Percentiles rank a stretch among this genome's conserved stretches.
phyloP scores from a whole-genome alignment of 2,329 filamentous ascomycete species.

The Botrytis paeoniae region DNA sequence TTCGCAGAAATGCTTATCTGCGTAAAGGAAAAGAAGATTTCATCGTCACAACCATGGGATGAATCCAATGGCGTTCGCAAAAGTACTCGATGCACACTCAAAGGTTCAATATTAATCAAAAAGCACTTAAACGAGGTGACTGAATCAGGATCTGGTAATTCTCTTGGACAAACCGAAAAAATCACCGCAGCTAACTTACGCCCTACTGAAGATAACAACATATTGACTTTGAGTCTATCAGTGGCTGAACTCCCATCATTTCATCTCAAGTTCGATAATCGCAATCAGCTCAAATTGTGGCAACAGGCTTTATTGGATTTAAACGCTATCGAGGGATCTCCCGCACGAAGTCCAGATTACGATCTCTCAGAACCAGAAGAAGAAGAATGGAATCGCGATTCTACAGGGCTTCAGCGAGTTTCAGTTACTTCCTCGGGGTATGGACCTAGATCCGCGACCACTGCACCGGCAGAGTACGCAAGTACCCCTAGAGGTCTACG shows the following conservation, averaged over 20 bases:
- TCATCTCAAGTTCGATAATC: conserved; percentile 83
- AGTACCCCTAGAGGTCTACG: conserved; percentile 49
- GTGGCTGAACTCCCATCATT: conserved; percentile 92
- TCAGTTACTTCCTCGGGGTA: conserved; percentile 78
- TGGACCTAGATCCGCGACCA: conserved; percentile 80
- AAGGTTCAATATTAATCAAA: conserved; percentile 97
- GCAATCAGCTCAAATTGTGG: conserved; percentile 84
- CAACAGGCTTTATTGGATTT: conserved; percentile 82
- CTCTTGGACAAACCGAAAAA: conserved; percentile 35
- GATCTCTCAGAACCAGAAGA: conserved; percentile 85
- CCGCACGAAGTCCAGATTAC: conserved; percentile 68
- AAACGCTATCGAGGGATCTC: conserved; percentile 64
- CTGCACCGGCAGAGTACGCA: conserved; percentile 89
- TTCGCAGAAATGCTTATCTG: conserved; percentile 99
- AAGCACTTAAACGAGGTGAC: conserved; percentile 89
- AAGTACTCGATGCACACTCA: conserved; percentile 77
- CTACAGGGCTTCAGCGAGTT: conserved; percentile 58
- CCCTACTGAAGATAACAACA: conserved; percentile 63
- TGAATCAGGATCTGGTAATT: conserved; percentile 58
- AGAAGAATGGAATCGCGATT: conserved; percentile 73
- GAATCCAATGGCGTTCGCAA: conserved; percentile 58
- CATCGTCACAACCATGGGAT: conserved; percentile 62
- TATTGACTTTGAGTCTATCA: conserved; percentile 85
- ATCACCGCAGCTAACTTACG: conserved; percentile 38
- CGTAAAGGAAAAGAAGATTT: conserved; percentile 89